Base-by-base conservation (phyloP, 192 early-diverging fungal species). In the Lobulomyces angularis region DNA sequence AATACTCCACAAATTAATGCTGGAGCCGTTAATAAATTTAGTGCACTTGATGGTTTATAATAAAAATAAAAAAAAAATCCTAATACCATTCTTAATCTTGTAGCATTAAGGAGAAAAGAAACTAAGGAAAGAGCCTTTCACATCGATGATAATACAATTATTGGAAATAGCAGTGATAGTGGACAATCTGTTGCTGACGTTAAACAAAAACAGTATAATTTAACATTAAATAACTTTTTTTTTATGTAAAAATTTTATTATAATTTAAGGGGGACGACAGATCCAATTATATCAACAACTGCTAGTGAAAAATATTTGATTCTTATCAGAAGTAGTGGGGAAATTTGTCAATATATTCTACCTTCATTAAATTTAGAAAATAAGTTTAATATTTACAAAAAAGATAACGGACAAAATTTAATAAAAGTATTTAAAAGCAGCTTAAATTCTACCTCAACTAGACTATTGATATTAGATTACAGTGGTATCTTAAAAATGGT, bases 401-500 rank as follows among this genome's bases (percentile, higher is more conserved):
- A n/a, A n/a, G n/a, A n/a, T n/a, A n/a, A n/a, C n/a, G n/a, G n/a
- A n/a, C n/a, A n/a, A n/a, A n/a, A n/a, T n/a, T 53, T 49, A 1
- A 35, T 66, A 2, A 56, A 57, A 3, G 51, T 65, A 1, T 45
- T 51, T 5, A 43, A 30, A 8, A 59, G 73, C 8, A 22, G 47
- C 1, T 29, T 74, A 20, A 77, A 77, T 52, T 66, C 53, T 27
- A 58, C 56, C 35, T 50, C 46, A 3, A 55, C 53, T 0, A 41
- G 58, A 36, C 30, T 68, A 0, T 50, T 63, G 30, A 47, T 77
- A 14, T 26, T 69, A 42, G 74, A 77, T 45, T 32, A 48, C 9
- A 18, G 64, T 2, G 70, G 70, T n/a, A 44, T 77, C 0, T 40
- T 70, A 16, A 70, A 68, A 39, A 20, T 77, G 11, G 53, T 77